These are phyloP conservation scores for Fragaria ananassa DNA, from an alignment of 306 rosid species.

Conservation along the genomic window DNA sequence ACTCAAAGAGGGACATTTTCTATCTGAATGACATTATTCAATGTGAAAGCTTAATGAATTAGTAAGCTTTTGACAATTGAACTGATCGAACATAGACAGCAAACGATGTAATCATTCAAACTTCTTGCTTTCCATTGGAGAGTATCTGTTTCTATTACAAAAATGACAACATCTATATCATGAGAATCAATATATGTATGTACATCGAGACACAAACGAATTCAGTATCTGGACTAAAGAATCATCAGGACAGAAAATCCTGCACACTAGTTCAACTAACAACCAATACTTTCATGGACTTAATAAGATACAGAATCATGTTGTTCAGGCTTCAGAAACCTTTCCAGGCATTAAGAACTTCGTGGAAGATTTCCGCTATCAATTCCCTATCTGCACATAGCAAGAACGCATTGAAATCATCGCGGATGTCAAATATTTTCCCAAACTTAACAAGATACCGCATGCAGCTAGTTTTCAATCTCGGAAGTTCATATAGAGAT, in stretches of 20 bases:
- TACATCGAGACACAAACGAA: constrained; percentile 30
- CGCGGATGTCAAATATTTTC: constrained; percentile 72
- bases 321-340: constrained; percentile 55
- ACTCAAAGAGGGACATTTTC: neutral
- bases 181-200: constrained; percentile 37
- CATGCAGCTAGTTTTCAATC: constrained; percentile 67
- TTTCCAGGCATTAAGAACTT: constrained; percentile 84
- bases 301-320: constrained; percentile 7
- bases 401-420: constrained; percentile 78
- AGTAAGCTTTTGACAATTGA: neutral
- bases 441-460: constrained; percentile 89
- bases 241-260: constrained; percentile 45
- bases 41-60: neutral
- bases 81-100: neutral
- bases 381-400: constrained; percentile 82
- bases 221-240: constrained; percentile 49
- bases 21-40: neutral
- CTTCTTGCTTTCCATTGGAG: constrained; percentile 14
- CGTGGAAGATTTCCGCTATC: constrained; percentile 76
- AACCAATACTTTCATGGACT: constrained; percentile 35
- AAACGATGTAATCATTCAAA: constrained; percentile 1
- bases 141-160: constrained; percentile 15
- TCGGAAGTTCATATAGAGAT: constrained; percentile 64
- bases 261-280: constrained; percentile 37
- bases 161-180: neutral